Base-by-base conservation (phyloP, 2,329 filamentous ascomycete species). In the Colletotrichum nymphaeae region DNA sequence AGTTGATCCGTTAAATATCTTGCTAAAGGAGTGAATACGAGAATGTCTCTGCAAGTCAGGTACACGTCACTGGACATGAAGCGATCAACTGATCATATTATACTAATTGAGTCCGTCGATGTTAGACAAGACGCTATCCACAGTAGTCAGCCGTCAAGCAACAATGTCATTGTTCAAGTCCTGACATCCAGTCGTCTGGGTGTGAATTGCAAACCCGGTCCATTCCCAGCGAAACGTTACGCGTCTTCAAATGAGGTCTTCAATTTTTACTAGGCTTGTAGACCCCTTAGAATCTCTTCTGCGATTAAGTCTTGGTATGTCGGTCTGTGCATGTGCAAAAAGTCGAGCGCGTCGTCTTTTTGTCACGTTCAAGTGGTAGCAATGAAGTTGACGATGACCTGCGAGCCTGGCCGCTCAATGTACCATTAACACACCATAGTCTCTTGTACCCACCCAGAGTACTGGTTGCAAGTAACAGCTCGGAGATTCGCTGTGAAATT, bases 11-110 rank as follows among this genome's bases (percentile, higher is more conserved):
- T 71, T 73, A 55, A 70, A 71, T 71, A 69, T 8, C 7, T 52
- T 28, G n/a, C 6, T 2, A n/a, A 67, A 28, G n/a, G 55, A 59
- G 65, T 28, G 30, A 58, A 32, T 49, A 49, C 42, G 42, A 53
- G 30, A 67, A 68, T 42, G 9, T 30, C 52, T 58, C 49, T 57
- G 37, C 22, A 8, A 30, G 12, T 32, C 2, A 42, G 3, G 22
- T 24, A 42, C 11, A 42, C 19, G 58, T 69, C 65, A 69, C 65
- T 69, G n/a, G 58, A 42, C 35, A 53, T 22, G 28, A 49, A 30
- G 28, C 14, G 65, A 63, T 72, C 69, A 72, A 72, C 65, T 72
- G 69, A 72, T 62, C 53, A 57, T 69, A 56, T 69, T 53, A 59
- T 72, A 62, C 69, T 72, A 72, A 26, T 32, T 11, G n/a, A 30